Evolutionary conservation across 345 rosid species (phyloP).

Genomic region (Pelargonium nanum): DNA sequence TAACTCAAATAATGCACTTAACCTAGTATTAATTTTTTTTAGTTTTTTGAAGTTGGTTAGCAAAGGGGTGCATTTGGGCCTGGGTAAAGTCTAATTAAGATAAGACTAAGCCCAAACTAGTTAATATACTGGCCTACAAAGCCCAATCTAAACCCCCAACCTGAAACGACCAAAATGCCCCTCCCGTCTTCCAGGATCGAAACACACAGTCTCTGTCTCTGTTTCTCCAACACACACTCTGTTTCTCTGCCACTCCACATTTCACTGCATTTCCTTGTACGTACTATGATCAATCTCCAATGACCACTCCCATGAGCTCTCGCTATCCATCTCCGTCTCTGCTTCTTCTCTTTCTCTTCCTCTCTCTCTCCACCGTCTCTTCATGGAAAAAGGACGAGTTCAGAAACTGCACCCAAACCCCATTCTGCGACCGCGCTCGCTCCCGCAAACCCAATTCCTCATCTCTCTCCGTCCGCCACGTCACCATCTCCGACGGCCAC

Average conservation of each 20-base stretch:
- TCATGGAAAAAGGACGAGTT: slow-evolving; percentile 98
- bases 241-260: background rate
- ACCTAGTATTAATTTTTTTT: too few relatives aligned
- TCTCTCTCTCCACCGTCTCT: slow-evolving; percentile 27
- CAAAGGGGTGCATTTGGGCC: too few relatives aligned
- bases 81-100: too few relatives aligned
- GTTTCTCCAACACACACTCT: background rate
- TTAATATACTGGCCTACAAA: too few relatives aligned
- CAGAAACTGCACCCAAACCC: slow-evolving; percentile 82
- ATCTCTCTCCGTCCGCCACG: slow-evolving; percentile 37
- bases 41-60: too few relatives aligned
- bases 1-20: too few relatives aligned
- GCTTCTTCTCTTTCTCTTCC: slow-evolving; percentile 29
- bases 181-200: too few relatives aligned
- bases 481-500: slow-evolving; percentile 59
- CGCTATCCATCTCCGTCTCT: slow-evolving; percentile 7
- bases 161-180: too few relatives aligned
- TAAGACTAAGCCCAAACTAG: too few relatives aligned
- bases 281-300: background rate
- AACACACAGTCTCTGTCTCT: too few relatives aligned
- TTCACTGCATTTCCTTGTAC: background rate
- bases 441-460: slow-evolving; percentile 56
- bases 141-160: too few relatives aligned
- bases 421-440: slow-evolving; percentile 94
- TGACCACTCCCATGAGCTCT: slow-evolving; percentile 22